A percentile compares a stretch with the other conserved stretches of the same genome.
Evolutionary conservation across 345 rosid genomes (phyloP).

Genomic region (Hibiscus mutabilis): DNA sequence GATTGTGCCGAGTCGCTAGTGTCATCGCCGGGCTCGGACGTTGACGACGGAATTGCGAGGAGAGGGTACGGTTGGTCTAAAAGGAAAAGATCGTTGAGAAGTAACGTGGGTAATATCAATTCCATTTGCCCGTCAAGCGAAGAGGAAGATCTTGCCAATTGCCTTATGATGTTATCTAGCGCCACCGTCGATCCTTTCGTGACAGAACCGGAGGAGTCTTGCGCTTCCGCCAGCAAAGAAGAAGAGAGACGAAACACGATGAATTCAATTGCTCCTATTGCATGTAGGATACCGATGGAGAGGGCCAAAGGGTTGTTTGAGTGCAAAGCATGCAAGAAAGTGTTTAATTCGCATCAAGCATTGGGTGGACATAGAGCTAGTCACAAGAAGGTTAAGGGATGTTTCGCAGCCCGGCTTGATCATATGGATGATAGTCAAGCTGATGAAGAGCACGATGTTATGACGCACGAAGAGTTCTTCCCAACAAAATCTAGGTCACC

Average conservation of each 20-base stretch:
- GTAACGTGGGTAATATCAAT: slow-evolving; percentile 34
- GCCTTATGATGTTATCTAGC: slow-evolving; percentile 83
- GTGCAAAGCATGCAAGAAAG: slow-evolving; percentile 96
- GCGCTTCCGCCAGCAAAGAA: slow-evolving; percentile 64
- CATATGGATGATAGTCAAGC: slow-evolving; percentile 29
- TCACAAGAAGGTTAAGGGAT: slow-evolving; percentile 97
- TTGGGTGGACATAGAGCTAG: slow-evolving; percentile 98
- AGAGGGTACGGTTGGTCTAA: slow-evolving; percentile 50
- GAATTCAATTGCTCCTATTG: slow-evolving; percentile 30
- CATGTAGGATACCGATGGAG: slow-evolving; percentile 24
- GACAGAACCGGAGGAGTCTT: slow-evolving; percentile 60
- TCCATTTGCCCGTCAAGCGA: slow-evolving; percentile 52
- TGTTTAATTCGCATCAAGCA: slow-evolving; percentile 96
- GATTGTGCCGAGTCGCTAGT: slow-evolving; percentile 39
- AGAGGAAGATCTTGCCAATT: slow-evolving; percentile 93
- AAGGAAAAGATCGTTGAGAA: slow-evolving; percentile 55
- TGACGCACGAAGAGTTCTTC: slow-evolving; percentile 45
- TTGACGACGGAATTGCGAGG: slow-evolving; percentile 27
- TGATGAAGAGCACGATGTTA: slow-evolving; percentile 38
- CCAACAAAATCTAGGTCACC: slow-evolving; percentile 27
- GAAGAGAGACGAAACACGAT: slow-evolving; percentile 37
- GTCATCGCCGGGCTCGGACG: slow-evolving; percentile 37
- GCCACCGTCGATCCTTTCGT: slow-evolving; percentile 42
- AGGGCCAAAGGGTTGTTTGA: slow-evolving; percentile 67
- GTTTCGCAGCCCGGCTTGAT: slow-evolving; percentile 73